Evolutionary conservation across 192 early-diverging fungal genomes (phyloP), one percentile per base, ranked within the genome.

Genomic region (Coemansia sp.): DNA sequence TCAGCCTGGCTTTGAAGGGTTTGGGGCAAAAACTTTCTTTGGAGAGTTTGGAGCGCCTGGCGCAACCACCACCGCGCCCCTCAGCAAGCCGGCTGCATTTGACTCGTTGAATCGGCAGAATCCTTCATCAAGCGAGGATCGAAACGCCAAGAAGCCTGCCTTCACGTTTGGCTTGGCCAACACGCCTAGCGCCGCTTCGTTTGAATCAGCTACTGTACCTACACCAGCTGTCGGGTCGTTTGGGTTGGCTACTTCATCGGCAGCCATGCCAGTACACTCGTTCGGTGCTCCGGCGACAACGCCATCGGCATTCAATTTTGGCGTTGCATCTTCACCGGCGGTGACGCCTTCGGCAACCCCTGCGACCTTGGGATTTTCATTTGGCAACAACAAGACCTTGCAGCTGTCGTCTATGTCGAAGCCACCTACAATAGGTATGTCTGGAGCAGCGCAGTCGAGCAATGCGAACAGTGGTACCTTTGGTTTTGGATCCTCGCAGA

Each of bases 161-260:
- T 76, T 81, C 36, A 48, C 54, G 12, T 67, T 76, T 64, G 71
- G 73, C 8, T 45, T 60, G 18, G 55, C 73, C 55, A 74, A 74
- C 63, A 80, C 78, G 37, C 78, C 78, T 21, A 68, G 69, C 40
- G 78, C 78, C n/a, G 69, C 78, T n/a, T 69, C 73, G 5, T 80
- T 81, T 22, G 71, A 76, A 51, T 43, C 74, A 4, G 49, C 78
- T 9, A 68, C 63, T 18, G 67, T 76, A 22, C 62, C 74, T 6
- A 81, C 74, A 10, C 78, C 78, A 0, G 73, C 78, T 1, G 69
- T 39, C 7, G 61, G 75, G 8, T 68, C 72, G 36, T 82, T 82
- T 55, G 61, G 68, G 19, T 59, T 66, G 7, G 37, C 71, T 7
- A 56, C 61, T 0, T 42, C 69, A 0, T 37, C 55, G 8, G 41